Evolutionary conservation across 176 grass and related monocot species (phyloP), one percentile per base, ranked within the genome.

Genomic region (Olyra latifolia): DNA sequence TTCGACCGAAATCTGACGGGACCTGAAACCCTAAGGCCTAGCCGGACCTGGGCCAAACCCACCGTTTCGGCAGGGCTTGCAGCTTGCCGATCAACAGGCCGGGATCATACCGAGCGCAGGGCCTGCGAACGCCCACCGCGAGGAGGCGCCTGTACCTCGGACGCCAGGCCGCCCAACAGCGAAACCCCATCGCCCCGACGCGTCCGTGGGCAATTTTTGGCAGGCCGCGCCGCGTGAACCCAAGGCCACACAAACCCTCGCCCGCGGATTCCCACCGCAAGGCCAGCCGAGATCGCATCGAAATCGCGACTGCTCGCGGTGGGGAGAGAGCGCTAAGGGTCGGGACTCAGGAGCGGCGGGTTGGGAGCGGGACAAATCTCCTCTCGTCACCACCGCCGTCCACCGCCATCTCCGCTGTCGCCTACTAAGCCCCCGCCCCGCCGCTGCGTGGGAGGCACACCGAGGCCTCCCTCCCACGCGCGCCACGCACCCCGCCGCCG

Each of bases 181-280:
- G 79, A 19, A 81, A 59, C 45, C 66, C 59, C 76, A 86, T 80
- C 48, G 48, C 16, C 14, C 47, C n/a, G 84, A 47, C 76, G 69
- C 83, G 62, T 62, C 71, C 76, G 69, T n/a, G n/a, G 28, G 81
- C 75, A 68, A 62, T 45, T 41, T 72, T 66, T 66, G 74, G 80
- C 65, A 77, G 79, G 74, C 80, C 72, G 47, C 87, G 63, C 75
- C 7, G 87, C 58, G 73, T 50, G 67, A 62, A 59, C 47, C 65
- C 75, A 72, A 54, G 29, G 29, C 68, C 82, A 59, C 76, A 32
- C 32, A 35, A 35, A 35, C 32, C 32, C 32, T 62, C 30, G 49
- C 49, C 71, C 71, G 70, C 70, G 82, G 77, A 67, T 65, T 56
- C 55, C 71, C 57, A 62, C 19, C 69, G 44, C 47, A 20, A 76